Percentiles rank a stretch among this genome's conserved stretches.
These are phyloP conservation scores for Soucietia sequanensis DNA, from an alignment of 805 yeast species.

Conservation along the genomic window DNA sequence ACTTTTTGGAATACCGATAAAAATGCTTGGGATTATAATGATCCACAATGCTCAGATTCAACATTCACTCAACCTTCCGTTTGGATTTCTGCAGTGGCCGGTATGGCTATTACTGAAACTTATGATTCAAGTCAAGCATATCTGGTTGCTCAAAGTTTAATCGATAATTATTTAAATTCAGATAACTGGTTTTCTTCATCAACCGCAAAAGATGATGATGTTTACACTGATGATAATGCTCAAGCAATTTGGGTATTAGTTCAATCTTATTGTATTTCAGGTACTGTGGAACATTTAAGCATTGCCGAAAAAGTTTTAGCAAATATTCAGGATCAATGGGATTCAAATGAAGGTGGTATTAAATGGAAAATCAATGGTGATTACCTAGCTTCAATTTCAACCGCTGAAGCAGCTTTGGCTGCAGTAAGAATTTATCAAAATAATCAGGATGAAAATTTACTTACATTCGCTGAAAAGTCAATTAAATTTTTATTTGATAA, in stretches of 20 bases:
- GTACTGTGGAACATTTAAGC: slow-evolving; percentile 14
- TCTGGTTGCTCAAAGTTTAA: slow-evolving; percentile 8
- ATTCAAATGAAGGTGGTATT: slow-evolving; percentile 21
- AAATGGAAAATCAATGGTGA: slow-evolving; percentile 18
- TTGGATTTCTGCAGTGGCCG: slow-evolving; percentile 19
- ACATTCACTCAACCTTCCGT: slow-evolving; percentile 8
- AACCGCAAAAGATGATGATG: slow-evolving; percentile 18
- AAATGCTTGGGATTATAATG: slow-evolving; percentile 9
- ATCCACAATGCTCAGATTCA: slow-evolving; percentile 9
- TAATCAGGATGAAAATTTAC: slow-evolving; percentile 10
- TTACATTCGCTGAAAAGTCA: slow-evolving; percentile 16
- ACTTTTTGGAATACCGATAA: slow-evolving; percentile 15
- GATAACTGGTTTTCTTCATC: slow-evolving; percentile 8
- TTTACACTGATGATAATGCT: slow-evolving; percentile 29
- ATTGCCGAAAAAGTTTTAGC: slow-evolving; percentile 16
- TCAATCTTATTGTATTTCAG: slow-evolving; percentile 21
- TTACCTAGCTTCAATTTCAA: slow-evolving; percentile 30
- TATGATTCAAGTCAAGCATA: slow-evolving; percentile 1
- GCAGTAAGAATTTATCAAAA: slow-evolving; percentile 19
- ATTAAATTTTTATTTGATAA: slow-evolving; percentile 12
- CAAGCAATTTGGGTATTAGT: slow-evolving; percentile 26
- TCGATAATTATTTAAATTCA: neutral
- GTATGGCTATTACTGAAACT: slow-evolving; percentile 6
- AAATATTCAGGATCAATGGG: slow-evolving; percentile 19
- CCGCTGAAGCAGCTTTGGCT: slow-evolving; percentile 27